A percentile compares a stretch with the other conserved stretches of the same genome.
phyloP scores from a whole-genome alignment of 176 grass and related monocot species.

The Eremochloa ophiuroides region DNA sequence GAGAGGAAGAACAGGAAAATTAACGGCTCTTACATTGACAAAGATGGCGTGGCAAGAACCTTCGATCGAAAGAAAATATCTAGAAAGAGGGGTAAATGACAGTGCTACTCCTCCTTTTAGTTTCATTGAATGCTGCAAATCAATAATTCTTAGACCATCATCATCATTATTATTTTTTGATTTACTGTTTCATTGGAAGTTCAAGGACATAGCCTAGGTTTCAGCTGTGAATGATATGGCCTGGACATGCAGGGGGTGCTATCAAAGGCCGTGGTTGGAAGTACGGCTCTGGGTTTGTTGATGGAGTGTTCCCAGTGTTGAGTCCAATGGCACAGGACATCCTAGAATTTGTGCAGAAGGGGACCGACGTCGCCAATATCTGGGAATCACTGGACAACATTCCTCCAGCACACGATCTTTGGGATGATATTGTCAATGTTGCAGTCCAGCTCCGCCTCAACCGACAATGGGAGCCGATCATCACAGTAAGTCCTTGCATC shows the following conservation, averaged over 20 bases:
- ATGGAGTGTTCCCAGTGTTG: conserved; percentile 83
- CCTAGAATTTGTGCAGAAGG: conserved; percentile 61
- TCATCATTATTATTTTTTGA: neutral
- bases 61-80: conserved; percentile 71
- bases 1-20: conserved; percentile 33
- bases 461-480: conserved; percentile 68
- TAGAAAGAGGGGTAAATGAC: conserved; percentile 61
- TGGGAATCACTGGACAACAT: conserved; percentile 61
- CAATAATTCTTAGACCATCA: neutral
- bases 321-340: conserved; percentile 83
- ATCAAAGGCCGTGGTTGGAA: conserved; percentile 80
- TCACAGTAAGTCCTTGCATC: conserved; percentile 39
- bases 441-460: conserved; percentile 69
- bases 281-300: conserved; percentile 85
- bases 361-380: conserved; percentile 43
- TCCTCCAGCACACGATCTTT: conserved; percentile 57
- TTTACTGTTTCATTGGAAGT: neutral
- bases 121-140: neutral
- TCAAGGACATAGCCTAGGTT: neutral
- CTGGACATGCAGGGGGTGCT: conserved; percentile 53
- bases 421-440: conserved; percentile 74
- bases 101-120: neutral
- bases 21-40: conserved; percentile 68
- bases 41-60: conserved; percentile 52
- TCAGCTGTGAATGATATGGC: neutral